phyloP scores from a whole-genome alignment of 352 stramenopile species.

The Salisapilia sapeloensis region DNA sequence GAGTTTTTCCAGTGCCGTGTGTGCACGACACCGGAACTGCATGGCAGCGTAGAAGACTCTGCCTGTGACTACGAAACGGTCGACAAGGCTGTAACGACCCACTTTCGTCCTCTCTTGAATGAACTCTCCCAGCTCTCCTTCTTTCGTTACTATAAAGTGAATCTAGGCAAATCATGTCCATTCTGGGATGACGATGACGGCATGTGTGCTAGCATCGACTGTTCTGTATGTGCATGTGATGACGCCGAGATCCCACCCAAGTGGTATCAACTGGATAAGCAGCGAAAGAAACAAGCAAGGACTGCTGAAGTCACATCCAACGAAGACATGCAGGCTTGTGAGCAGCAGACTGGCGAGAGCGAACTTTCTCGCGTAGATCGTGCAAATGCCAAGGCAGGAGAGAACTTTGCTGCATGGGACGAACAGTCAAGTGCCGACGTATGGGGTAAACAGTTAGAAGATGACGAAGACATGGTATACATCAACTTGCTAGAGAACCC shows the following conservation, averaged over 20 bases:
- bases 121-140: slow-evolving; percentile 72
- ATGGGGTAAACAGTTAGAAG: slow-evolving; percentile 32
- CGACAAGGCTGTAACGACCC: slow-evolving; percentile 56
- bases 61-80: slow-evolving; percentile 76
- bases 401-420: slow-evolving; percentile 43
- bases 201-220: slow-evolving; percentile 81
- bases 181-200: slow-evolving; percentile 87
- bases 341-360: slow-evolving; percentile 51
- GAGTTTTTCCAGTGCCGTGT: slow-evolving; percentile 68
- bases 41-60: slow-evolving; percentile 65
- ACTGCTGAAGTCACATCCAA: slow-evolving; percentile 1
- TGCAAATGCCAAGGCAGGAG: slow-evolving; percentile 44
- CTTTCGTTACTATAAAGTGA: slow-evolving; percentile 90
- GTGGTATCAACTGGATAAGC: slow-evolving; percentile 58
- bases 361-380: slow-evolving; percentile 59
- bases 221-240: slow-evolving; percentile 79
- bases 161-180: slow-evolving; percentile 78
- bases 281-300: slow-evolving; percentile 10
- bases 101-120: slow-evolving; percentile 68
- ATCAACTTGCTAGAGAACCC: slow-evolving; percentile 95
- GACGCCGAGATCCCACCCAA: slow-evolving; percentile 67
- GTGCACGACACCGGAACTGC: slow-evolving; percentile 65
- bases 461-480: slow-evolving; percentile 68
- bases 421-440: slow-evolving; percentile 39
- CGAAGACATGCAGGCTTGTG: slow-evolving; percentile 20